These are phyloP conservation scores for Yarrowia sp. DNA, from an alignment of 805 yeast genomes.

Conservation along the genomic window DNA sequence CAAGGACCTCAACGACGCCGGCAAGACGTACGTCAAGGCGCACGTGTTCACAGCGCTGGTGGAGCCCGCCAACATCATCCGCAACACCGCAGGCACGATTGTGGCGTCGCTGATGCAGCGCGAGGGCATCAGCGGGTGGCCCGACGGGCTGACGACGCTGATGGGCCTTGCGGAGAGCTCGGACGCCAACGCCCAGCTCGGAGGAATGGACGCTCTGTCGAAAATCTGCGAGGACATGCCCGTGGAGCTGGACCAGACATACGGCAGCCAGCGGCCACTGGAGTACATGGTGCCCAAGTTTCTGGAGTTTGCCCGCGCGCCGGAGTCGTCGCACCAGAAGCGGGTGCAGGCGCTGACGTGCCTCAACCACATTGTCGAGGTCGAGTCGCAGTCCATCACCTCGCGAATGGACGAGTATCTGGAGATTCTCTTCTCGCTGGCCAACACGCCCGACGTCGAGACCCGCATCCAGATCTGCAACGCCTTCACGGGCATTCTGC, in stretches of 20 bases:
- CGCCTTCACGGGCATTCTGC: conserved; percentile 68
- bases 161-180: conserved; percentile 54
- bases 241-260: conserved; percentile 59
- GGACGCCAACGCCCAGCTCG: conserved; percentile 57
- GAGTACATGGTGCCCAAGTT: conserved; percentile 65
- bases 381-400: conserved; percentile 63
- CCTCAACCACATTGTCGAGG: conserved; percentile 69
- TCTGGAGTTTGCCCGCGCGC: conserved; percentile 48
- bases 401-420: conserved; percentile 66
- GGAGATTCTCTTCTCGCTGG: conserved; percentile 62
- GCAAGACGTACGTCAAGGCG: conserved; percentile 46
- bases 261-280: conserved; percentile 65
- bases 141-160: conserved; percentile 65
- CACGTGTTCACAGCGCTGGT: conserved; percentile 49
- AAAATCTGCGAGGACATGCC: conserved; percentile 91
- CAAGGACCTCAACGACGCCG: conserved; percentile 38
- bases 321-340: conserved; percentile 45
- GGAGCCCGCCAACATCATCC: conserved; percentile 57
- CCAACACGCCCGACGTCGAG: conserved; percentile 55
- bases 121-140: conserved; percentile 72
- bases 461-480: conserved; percentile 75
- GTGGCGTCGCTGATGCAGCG: conserved; percentile 71
- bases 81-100: conserved; percentile 88
- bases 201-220: conserved; percentile 75
- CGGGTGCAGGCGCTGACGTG: conserved; percentile 66